phyloP scores from a whole-genome alignment of 805 yeast genomes.

The Cyberlindnera veronae region DNA sequence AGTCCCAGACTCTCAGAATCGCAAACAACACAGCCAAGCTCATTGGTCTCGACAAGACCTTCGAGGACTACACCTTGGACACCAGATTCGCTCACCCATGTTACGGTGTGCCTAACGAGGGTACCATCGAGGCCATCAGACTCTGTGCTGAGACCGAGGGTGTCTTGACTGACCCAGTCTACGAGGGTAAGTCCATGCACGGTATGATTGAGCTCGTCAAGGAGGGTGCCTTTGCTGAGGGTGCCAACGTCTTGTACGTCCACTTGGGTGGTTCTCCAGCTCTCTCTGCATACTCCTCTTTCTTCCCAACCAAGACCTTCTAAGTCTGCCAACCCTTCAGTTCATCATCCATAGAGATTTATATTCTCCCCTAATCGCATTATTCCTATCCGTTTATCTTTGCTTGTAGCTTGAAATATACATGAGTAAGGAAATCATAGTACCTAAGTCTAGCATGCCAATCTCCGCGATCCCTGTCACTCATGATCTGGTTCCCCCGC shows the following conservation, averaged over 20 bases:
- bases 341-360: no score
- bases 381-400: no score
- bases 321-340: no score
- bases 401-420: no score
- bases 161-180: slow-evolving; percentile 19
- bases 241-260: slow-evolving; percentile 17
- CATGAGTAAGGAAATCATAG: no score
- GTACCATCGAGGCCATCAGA: slow-evolving; percentile 20
- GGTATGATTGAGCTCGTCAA: slow-evolving; percentile 14
- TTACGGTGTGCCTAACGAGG: slow-evolving; percentile 20
- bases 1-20: slow-evolving; percentile 17
- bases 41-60: slow-evolving; percentile 15
- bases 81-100: slow-evolving; percentile 19
- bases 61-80: slow-evolving; percentile 14
- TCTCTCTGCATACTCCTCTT: slow-evolving; percentile 17
- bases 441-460: no score
- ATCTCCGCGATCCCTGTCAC: no score
- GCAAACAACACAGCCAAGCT: slow-evolving; percentile 19
- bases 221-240: slow-evolving; percentile 14
- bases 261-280: slow-evolving; percentile 22
- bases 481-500: no score
- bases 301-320: slow-evolving; percentile 17
- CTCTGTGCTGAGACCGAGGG: slow-evolving; percentile 19
- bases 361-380: no score
- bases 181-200: slow-evolving; percentile 21